Evolutionary conservation across 768 basidiomycete species (phyloP), one percentile per base, ranked within the genome.

Genomic region (Lactifluus hygrophoroides): DNA sequence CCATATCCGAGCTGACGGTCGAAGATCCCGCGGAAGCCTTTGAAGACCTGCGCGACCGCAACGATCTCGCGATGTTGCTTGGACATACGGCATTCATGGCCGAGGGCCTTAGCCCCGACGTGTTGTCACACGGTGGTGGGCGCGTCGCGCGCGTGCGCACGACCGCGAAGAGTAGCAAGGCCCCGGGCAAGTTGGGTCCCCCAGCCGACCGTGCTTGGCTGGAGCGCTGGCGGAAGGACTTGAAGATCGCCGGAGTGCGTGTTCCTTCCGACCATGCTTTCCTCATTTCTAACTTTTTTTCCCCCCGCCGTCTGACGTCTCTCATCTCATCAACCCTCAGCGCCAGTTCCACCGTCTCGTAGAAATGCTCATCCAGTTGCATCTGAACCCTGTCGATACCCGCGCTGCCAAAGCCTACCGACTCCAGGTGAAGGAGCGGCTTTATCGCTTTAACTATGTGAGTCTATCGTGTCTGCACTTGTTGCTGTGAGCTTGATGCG

Each of bases 1-100:
- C 80, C 50, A 81, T 95, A 38, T 85, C 88, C n/a, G 95, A 98
- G 70, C 74, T 98, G 42, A 96, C 94, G 1, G 90, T 99, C 21
- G 96, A 99, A 73, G 96, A 99, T 69, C 96, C 96, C 1, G 93
- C 93, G 0, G 96, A 99, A 73, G 90, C 91, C 10, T 97, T 99
- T 67, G 95, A 98, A 70, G 96, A 98, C 70, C 78, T 98, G 43
- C 78, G 95, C 34, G 96, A 98, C 73, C 86, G 90, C 54, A 89
- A 88, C 64, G 96, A 99, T 70, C 77, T 98, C 19, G 74, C 79
- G 61, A 88, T 88, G 80, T 76, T 98, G 19, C 76, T 90, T 14
- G 70, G 74, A 0, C 73, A 85, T 61, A 73, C 78, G 54, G 75
- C 73, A 44, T 90, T 94, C 69, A 82, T 88, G 74, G 71, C 76